phyloP scores from a whole-genome alignment of 768 basidiomycete species.

The Leccinellum luteum region DNA sequence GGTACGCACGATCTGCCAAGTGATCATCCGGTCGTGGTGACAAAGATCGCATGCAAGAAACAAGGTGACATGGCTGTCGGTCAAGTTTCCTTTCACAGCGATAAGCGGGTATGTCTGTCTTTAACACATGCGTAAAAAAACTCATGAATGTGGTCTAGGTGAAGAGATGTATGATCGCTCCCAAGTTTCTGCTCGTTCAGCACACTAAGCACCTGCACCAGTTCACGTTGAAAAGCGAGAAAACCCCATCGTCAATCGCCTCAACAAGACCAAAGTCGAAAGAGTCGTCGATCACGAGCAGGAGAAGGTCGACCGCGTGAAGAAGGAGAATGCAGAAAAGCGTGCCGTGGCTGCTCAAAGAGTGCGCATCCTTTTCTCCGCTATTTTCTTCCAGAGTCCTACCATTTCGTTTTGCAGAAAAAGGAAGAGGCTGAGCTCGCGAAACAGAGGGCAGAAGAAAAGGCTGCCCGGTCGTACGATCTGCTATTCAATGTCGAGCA shows the following conservation, averaged over 20 bases:
- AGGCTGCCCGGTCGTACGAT: constrained; percentile 86
- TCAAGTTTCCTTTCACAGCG: constrained; percentile 91
- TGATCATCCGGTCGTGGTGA: background rate
- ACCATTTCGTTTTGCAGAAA: constrained; percentile 44
- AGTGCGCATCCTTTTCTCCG: constrained; percentile 39
- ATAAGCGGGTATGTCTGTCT: constrained; percentile 62
- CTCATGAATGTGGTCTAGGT: constrained; percentile 46
- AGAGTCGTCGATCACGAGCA: constrained; percentile 87
- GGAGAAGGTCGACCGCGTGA: constrained; percentile 79
- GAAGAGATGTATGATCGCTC: constrained; percentile 58
- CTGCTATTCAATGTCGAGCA: constrained; percentile 66
- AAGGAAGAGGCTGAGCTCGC: constrained; percentile 77
- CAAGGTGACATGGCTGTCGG: constrained; percentile 97
- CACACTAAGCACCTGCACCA: constrained; percentile 25
- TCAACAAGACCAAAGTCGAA: constrained; percentile 92
- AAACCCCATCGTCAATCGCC: constrained; percentile 85
- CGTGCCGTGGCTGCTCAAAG: constrained; percentile 62
- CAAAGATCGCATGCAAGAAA: constrained; percentile 56
- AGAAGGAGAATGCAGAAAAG: constrained; percentile 65
- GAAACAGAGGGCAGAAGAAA: constrained; percentile 77
- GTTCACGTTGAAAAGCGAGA: constrained; percentile 80
- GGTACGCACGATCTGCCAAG: constrained; percentile 40
- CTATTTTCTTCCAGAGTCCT: background rate
- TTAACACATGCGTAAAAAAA: background rate
- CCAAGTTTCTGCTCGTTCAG: background rate